Conservation (phyloP, 164 flowering plant genomes). For the Umbilicus rupestris region DNA sequence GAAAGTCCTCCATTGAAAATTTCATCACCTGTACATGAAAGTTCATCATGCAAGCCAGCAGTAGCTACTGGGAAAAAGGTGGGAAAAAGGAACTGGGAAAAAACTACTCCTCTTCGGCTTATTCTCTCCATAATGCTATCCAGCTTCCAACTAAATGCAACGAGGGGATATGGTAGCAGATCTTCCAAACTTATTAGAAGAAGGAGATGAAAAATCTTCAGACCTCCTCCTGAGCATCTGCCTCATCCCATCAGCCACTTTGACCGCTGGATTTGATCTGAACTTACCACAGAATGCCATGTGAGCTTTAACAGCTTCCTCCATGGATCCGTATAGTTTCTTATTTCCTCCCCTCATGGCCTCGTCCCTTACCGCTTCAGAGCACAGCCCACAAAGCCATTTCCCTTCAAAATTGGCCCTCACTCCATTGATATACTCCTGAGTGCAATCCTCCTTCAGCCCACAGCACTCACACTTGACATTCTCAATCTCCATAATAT, state of each 20-base stretch:
- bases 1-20: conserved; percentile 3
- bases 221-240: conserved; percentile 71
- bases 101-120: no score
- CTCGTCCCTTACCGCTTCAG: conserved; percentile 86
- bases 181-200: conserved; percentile 47
- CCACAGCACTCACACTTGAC: conserved; percentile 95
- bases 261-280: conserved; percentile 56
- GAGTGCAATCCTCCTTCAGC: conserved; percentile 88
- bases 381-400: conserved; percentile 93
- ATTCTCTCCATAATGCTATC: background rate
- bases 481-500: conserved; percentile 61
- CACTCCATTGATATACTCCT: conserved; percentile 62
- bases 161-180: conserved; percentile 28
- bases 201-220: conserved; percentile 28
- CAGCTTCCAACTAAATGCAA: background rate
- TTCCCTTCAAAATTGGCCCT: conserved; percentile 69
- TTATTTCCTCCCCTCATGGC: conserved; percentile 31
- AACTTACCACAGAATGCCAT: conserved; percentile 61
- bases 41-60: background rate
- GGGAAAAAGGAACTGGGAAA: background rate
- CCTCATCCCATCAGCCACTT: conserved; percentile 71
- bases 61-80: background rate
- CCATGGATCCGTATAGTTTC: conserved; percentile 23
- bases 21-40: background rate
- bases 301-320: conserved; percentile 70